phyloP scores from a whole-genome alignment of 192 early-diverging fungal genomes.

The Coemansia sp. region DNA sequence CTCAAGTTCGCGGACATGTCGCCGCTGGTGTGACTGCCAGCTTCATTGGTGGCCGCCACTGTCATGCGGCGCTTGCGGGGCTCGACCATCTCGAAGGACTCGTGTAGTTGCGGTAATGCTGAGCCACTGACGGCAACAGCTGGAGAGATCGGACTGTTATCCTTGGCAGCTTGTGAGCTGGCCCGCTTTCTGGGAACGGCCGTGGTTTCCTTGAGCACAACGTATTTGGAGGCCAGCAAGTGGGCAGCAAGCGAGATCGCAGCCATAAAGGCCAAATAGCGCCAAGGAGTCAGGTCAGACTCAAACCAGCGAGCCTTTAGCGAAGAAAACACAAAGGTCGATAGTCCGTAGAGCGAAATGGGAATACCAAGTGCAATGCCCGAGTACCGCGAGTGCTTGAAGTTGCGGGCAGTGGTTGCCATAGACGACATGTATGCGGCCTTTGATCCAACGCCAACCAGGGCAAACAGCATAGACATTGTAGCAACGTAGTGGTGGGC shows the following conservation, averaged over 20 bases:
- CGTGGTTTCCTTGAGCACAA: constrained; percentile 12
- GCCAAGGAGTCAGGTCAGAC: constrained; percentile 39
- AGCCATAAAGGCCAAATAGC: constrained; percentile 57
- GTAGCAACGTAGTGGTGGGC: constrained; percentile 34
- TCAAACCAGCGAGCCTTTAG: constrained; percentile 56
- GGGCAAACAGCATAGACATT: constrained; percentile 53
- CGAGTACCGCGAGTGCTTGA: constrained; percentile 43
- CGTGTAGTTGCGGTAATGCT: background rate
- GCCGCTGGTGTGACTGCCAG: background rate
- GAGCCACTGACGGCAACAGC: background rate
- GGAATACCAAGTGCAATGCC: constrained; percentile 63
- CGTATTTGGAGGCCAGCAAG: constrained; percentile 43
- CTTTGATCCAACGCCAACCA: constrained; percentile 61
- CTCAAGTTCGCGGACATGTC: background rate
- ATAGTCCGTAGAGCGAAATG: constrained; percentile 59
- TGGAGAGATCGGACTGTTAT: background rate
- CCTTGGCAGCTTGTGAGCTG: background rate
- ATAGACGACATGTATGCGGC: constrained; percentile 62
- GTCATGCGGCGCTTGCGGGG: constrained; percentile 40
- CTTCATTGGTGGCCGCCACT: constrained; percentile 1
- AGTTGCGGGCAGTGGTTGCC: constrained; percentile 61
- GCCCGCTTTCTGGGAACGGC: constrained; percentile 16
- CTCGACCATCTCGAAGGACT: constrained; percentile 38
- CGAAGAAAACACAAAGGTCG: constrained; percentile 61
- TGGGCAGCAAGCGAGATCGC: constrained; percentile 49